Base-by-base conservation (phyloP, 1,284 basidiomycete genomes). In the Phlebopus sp. region DNA sequence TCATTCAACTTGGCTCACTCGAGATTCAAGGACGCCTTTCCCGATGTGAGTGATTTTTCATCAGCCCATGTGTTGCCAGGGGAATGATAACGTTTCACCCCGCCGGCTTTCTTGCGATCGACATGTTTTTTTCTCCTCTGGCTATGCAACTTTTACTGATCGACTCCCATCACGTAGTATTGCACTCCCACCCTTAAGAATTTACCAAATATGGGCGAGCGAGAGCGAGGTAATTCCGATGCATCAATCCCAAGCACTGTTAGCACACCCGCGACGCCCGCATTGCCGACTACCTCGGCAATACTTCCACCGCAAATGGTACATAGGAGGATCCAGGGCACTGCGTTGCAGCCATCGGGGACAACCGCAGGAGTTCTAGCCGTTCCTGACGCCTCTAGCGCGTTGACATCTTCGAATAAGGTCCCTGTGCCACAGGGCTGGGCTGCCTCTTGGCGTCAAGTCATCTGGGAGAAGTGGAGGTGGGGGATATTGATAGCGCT, bases 201-300 rank as follows among this genome's bases (percentile, higher is more conserved):
- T 60, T 69, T 92, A 17, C 92, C 92, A 1, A 94, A 94, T 69
- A 95, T 95, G 92, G 92, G 86, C 29, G 76, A 86, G 66, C 81
- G 76, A 57, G 86, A 86, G 58, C 76, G 76, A 43, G 84, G 83
- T 6, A 74, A 71, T 42, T 57, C 75, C 5, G 73, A 76, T 15
- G 37, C 51, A 11, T 50, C 53, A 25, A 41, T 59, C 18, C 42
- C 59, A 19, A 55, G 49, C 51, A 42, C 37, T 23, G 29, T 49
- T 18, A 51, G 37, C 46, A 51, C 59, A 41, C 50, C 31, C 48
- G 15, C 39, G 14, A 29, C 53, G 30, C 42, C 56, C 32, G 37
- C 40, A 10, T 44, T 42, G 17, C 49, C 49, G 13, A 55, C 64
- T 21, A 48, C 60, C 36, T 55, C 57, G 32, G 53, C 61, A 49